Evolutionary conservation across 352 stramenopile genomes (phyloP), one percentile per base, ranked within the genome.

Genomic region (Halophytophthora polymorphica): DNA sequence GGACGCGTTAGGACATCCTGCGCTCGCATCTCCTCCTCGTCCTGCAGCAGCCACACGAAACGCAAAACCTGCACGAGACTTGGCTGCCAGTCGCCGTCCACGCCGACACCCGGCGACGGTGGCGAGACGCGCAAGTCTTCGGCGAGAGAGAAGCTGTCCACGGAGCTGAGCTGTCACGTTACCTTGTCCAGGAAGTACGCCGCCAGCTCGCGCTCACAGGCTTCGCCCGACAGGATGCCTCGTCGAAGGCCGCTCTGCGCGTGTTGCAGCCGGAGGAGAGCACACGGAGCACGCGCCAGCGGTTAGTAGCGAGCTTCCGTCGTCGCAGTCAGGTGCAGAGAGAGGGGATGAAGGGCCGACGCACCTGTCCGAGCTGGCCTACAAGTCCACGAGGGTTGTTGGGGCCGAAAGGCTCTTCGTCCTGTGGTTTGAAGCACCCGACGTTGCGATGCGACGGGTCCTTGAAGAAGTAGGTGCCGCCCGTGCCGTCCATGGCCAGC

Each of bases 381-480:
- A 98, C 77, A 38, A 98, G 91, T 8, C 92, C 93, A 29, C 96
- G 87, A 10, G 96, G 96, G 71, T 99, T 99, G 67, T 98, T 98
- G 39, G 93, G 93, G 0, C 93, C 96, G 61, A 98, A 98, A 0
- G 97, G 96, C 56, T 99, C 97, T 64, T 99, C 97, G 64, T 99
- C 97, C 49, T 97, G 80, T 33, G 97, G 96, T 55, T 99, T 99
- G 69, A 99, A 99, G 22, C 97, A 97, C 18, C 87, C 91, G 19
- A 98, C 86, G 55, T 97, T 90, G 58, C 85, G 86, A 55, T 98
- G 97, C 6, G 79, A 76, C 4, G 90, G 81, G 69, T 98, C 93
- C 43, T 97, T 95, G 36, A 99, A 82, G 65, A 99, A 98, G 75
- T 99, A 99, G 14, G 95, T 98, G 43, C 97, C 97, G n/a, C 97